phyloP scores from a whole-genome alignment of 225 moss, liverwort and hornwort genomes.

The Neckera pumila region DNA sequence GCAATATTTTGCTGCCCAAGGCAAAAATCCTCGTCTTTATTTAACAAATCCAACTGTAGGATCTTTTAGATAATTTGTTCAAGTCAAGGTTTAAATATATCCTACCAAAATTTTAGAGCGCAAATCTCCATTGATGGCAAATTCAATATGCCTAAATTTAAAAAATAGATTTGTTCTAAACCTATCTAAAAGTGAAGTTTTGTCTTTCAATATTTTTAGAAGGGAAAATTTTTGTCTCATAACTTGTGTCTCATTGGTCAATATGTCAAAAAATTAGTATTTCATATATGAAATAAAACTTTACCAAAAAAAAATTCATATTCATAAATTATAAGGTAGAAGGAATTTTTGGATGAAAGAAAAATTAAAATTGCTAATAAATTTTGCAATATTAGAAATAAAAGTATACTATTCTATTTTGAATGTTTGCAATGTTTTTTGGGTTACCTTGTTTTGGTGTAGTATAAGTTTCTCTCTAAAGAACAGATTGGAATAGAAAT shows the following conservation, averaged over 20 bases:
- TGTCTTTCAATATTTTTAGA: not conserved
- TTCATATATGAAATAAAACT: not conserved
- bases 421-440: too few relatives aligned
- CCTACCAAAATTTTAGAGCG: not conserved
- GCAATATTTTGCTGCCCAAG: not conserved
- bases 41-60: not conserved
- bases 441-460: too few relatives aligned
- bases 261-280: rapidly evolving
- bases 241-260: not conserved
- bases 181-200: not conserved
- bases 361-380: not conserved
- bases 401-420: too few relatives aligned
- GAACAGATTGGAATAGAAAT: too few relatives aligned
- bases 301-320: not conserved
- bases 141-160: not conserved
- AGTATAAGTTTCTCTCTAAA: too few relatives aligned
- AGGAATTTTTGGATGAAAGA: not conserved
- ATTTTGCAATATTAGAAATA: not conserved
- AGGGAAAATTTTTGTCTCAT: not conserved
- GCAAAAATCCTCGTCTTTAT: not conserved
- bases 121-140: not conserved
- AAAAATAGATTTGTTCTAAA: too few relatives aligned
- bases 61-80: not conserved
- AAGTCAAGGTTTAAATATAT: too few relatives aligned
- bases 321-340: not conserved